Evolutionary conservation across 2,329 filamentous ascomycete species (phyloP), one percentile per base, ranked within the genome.

Genomic region (Ambrosiella cleistominuta): DNA sequence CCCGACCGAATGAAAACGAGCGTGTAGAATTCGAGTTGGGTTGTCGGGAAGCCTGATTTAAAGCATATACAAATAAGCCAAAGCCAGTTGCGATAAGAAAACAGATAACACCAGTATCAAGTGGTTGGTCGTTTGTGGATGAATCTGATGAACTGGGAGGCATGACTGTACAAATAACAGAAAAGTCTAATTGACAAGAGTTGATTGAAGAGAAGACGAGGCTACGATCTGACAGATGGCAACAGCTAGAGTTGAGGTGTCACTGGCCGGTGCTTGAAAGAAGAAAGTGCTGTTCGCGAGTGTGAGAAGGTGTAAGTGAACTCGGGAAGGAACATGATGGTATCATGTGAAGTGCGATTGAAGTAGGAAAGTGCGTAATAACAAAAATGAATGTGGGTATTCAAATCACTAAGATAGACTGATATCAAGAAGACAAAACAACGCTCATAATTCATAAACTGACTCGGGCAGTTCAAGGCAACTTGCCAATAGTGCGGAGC

Each of bases 401-500:
- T 50, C 55, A 47, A 47, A 47, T 53, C 36, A 53, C 44, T 7
- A 53, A 12, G 49, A n/a, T 52, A 52, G 2, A 37, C 15, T 13
- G 35, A 52, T 13, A 37, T 19, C 37, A 12, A n/a, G 35, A 13
- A 12, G 38, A 53, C 37, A 53, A 38, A 53, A 39, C 13, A 53
- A 53, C 9, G 9, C 45, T 58, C 57, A 53, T 54, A 60, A 58
- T 37, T 57, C 56, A 56, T 57, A 51, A 57, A 36, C 36, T 36
- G 37, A 27, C 36, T 12, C 54, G 35, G 13, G 44, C 2, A 13
- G 44, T 15, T 8, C 13, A n/a, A 13, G 11, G 11, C 69, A 37
- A 66, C 63, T 42, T 66, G 61, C 67, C 72, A 45, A 78, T 64
- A 13, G 76, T 80, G 62, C 76, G 75, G 54, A 75, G 69, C 13